Base-by-base conservation (phyloP, 257 asterid genomes). In the Forsythia suspensa region DNA sequence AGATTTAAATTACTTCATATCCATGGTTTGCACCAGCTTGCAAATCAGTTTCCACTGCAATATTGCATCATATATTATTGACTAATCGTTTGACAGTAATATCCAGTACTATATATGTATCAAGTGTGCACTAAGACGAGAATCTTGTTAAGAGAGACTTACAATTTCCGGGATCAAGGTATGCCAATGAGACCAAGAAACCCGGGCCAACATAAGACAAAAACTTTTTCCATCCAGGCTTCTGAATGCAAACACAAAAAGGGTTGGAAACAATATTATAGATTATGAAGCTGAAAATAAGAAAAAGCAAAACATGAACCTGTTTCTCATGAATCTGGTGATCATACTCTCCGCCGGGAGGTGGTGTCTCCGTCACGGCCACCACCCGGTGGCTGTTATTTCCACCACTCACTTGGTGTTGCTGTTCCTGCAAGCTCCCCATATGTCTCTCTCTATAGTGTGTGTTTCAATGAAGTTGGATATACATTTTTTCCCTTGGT, bases 121-220 rank as follows among this genome's bases (percentile, higher is more conserved):
- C 2, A 29, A 29, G 34, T 29, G 2, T 29, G 34, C 34, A 29
- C 34, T 24, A 1, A 29, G 34, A 29, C 2, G 34, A 29, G 34
- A 29, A 29, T 29, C 34, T 29, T 29, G 34, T 29, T 29, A 29
- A 29, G 34, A 29, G 72, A 8, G 2, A 55, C 92, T 85, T 71
- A 95, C 99, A 72, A 70, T 93, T 95, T 48, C 99, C 99, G 0
- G 99, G 99, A 79, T 95, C 99, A 68, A 95, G 94, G 78, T 95
- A 95, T 40, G 99, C 98, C 79, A 95, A 37, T 6, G 99, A 95
- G 71, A 95, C 99, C 68, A 95, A 88, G 70, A 95, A 93, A 39
- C 99, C 99, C 67, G 98, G 99, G 52, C 99, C 99, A 57, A 93
- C 90, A 81, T 84, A 88, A 2, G 86, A 43, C 70, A 93, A 81